Evolutionary conservation across 139 green algal genomes (phyloP).

Genomic region (Coelastrella sp.): DNA sequence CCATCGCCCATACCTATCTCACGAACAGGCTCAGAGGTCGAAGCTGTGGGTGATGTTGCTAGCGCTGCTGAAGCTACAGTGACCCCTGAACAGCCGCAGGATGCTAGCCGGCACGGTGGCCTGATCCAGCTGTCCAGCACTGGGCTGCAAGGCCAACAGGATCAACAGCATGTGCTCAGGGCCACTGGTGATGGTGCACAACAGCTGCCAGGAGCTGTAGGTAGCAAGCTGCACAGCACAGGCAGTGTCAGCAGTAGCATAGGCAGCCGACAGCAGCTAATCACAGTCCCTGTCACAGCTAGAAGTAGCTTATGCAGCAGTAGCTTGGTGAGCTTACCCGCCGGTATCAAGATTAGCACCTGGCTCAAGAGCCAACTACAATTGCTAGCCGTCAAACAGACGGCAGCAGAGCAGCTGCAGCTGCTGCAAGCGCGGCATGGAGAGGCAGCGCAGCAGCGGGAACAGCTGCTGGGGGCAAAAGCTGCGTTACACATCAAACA

Average conservation of each 20-base stretch:
- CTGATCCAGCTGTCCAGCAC: too few relatives aligned
- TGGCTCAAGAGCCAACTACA: conserved; percentile 4
- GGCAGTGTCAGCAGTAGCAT: too few relatives aligned
- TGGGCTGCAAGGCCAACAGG: too few relatives aligned
- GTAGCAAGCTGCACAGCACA: too few relatives aligned
- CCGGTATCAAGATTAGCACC: not conserved
- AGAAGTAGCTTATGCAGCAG: not conserved
- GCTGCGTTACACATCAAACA: conserved; percentile 23
- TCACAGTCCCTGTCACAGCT: not conserved
- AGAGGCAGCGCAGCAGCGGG: not conserved
- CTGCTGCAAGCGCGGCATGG: not conserved
- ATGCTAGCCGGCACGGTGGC: too few relatives aligned
- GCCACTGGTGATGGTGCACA: too few relatives aligned
- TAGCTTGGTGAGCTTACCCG: not conserved
- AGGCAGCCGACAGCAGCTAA: not conserved
- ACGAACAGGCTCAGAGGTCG: not conserved
- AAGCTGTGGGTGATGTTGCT: not conserved
- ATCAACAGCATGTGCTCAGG: too few relatives aligned
- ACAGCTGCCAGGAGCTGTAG: too few relatives aligned
- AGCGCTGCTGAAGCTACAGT: not conserved
- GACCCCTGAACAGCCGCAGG: too few relatives aligned
- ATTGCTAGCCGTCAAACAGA: not conserved
- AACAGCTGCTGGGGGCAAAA: not conserved
- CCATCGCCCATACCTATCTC: not conserved
- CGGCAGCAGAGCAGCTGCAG: conserved; percentile 18